These are phyloP conservation scores for Saccharata proteae DNA, from an alignment of 2,329 filamentous ascomycete species.

Conservation along the genomic window DNA sequence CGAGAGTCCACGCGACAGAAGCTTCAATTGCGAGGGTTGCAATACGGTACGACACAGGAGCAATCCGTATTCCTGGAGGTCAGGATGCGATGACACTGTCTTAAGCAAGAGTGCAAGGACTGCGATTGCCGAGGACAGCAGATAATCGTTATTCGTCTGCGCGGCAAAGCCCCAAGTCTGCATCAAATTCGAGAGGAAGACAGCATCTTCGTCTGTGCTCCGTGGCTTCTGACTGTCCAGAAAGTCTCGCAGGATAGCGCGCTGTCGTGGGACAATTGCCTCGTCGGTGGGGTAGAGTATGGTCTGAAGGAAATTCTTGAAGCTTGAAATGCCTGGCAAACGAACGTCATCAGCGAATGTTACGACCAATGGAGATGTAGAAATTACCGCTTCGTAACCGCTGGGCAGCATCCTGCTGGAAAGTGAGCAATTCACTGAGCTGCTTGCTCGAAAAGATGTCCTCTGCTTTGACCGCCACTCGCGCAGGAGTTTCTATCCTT, in stretches of 20 bases:
- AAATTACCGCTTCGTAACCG: slow-evolving; percentile 19
- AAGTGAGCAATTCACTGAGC: slow-evolving; percentile 23
- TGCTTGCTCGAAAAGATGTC: slow-evolving; percentile 23
- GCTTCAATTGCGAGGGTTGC: slow-evolving; percentile 66
- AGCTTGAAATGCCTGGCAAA: slow-evolving; percentile 48
- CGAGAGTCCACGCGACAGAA: slow-evolving; percentile 67
- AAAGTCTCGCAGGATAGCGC: slow-evolving; percentile 55
- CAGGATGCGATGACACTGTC: slow-evolving; percentile 59
- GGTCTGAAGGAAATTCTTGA: slow-evolving; percentile 58
- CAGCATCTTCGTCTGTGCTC: slow-evolving; percentile 40
- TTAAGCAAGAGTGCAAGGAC: slow-evolving; percentile 72
- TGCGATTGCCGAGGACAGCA: slow-evolving; percentile 70
- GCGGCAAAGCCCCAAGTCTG: slow-evolving; percentile 80
- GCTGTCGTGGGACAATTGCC: slow-evolving; percentile 35
- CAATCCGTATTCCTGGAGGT: slow-evolving; percentile 63
- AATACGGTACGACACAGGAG: slow-evolving; percentile 72
- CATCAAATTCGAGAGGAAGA: slow-evolving; percentile 67
- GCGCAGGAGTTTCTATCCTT: slow-evolving; percentile 12
- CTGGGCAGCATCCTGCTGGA: slow-evolving; percentile 22
- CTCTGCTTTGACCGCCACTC: slow-evolving; percentile 11
- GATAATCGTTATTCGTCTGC: slow-evolving; percentile 64
- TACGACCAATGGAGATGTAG: not conserved
- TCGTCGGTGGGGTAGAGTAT: slow-evolving; percentile 44
- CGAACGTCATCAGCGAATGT: slow-evolving; percentile 10
- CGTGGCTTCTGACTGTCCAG: slow-evolving; percentile 46